Evolutionary conservation across 345 rosid genomes (phyloP), one percentile per base, ranked within the genome.

Genomic region (Microcos paniculata): DNA sequence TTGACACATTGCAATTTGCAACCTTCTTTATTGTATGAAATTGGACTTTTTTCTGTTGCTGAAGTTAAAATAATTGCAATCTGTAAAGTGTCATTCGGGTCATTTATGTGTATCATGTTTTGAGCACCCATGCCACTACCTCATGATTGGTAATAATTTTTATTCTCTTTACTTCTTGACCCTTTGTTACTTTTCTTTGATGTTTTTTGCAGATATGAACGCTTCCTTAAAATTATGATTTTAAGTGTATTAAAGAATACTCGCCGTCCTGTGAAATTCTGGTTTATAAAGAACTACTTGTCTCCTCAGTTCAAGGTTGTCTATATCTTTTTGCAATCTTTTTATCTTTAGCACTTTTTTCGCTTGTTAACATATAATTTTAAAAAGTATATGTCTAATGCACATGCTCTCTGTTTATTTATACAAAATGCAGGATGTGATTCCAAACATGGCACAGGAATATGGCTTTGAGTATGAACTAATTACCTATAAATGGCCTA

Each of bases 261-360:
- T 38, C 40, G 58, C 59, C 98, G 98, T 48, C 98, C 97, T 0
- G 93, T 96, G 80, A 96, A 96, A 80, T 96, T 96, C 87, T 96
- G 99, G 99, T 96, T 96, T 84, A 96, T 96, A 80, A 96, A 96
- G 89, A 96, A 96, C 82, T 96, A 94, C 83, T 96, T 96, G 65
- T 94, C 99, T 67, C 99, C 99, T 75, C 97, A 90, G 80, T 96
- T 96, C 78, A 94, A 96, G 99, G 99, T 96, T 77, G 35, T 45
- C 14, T 55, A 9, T 52, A 33, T 71, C 35, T 51, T 72, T 56
- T 78, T 72, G 64, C 13, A 30, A 6, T 4, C 45, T 51, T n/a
- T 51, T 19, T 19, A 31, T 51, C 30, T 70, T 70, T 43, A 26
- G 24, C 28, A 16, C 16, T 26, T 59, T 24, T 46, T 18, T 56